Base-by-base conservation (phyloP, 2,329 filamentous ascomycete species). In the Alternaria sp. region DNA sequence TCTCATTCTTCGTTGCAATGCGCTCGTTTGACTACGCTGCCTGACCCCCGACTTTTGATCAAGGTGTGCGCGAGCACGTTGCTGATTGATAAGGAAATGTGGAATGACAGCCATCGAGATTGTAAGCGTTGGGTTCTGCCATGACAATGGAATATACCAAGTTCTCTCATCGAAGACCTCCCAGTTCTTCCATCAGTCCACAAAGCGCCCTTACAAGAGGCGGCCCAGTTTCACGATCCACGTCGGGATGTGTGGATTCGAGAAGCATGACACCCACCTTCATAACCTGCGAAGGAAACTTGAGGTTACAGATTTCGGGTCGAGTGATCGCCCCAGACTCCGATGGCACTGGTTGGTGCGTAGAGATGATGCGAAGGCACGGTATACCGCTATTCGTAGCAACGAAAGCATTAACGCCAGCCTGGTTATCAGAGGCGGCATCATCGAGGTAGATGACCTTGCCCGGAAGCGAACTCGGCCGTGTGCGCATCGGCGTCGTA, bases 171-270 rank as follows among this genome's bases (percentile, higher is more conserved):
- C 21, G 12, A 9, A 59, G 23, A 9, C 43, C 43, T 8, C 57
- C 51, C 7, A 60, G 13, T 6, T 60, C 36, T 21, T 59, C 57
- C 57, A 53, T 59, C 44, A 73, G 45, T 19, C 65, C 63, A 43
- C 71, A 71, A 19, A 73, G 28, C 9, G 68, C 69, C 26, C 62
- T 47, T 5, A 70, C n/a, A 1, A 73, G 47, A 0, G 71, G 69
- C 15, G 67, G 70, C 7, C 65, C 66, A 23, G 26, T 63, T 46
- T 68, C 59, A 3, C 66, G 59, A 55, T 68, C 66, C 4, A 67
- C 64, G 44, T 63, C 62, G 0, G 69, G 68, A 59, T 73, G 70
- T 11, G 57, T 64, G 15, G 59, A 62, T 25, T 69, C 66, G 2
- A 73, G 65, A 9, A 73, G 44, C 23, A 30, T 46, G 0, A 73